These are phyloP conservation scores for Xylariaceae sp. DNA, from an alignment of 2,329 filamentous ascomycete species.

Conservation along the genomic window DNA sequence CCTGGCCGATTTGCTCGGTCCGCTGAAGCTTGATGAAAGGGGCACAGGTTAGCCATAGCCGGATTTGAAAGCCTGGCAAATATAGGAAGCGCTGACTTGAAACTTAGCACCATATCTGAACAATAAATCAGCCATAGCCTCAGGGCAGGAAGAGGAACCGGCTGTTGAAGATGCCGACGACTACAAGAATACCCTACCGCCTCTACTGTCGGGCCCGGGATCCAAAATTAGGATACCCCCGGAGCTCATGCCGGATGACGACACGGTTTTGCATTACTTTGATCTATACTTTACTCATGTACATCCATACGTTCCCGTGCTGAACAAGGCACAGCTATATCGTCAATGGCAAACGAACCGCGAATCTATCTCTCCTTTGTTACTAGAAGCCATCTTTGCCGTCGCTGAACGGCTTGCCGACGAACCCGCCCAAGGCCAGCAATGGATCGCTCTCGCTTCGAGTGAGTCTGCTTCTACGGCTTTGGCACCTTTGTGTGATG, in stretches of 20 bases:
- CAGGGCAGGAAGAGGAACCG: conserved; percentile 52
- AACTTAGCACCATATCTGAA: conserved; percentile 74
- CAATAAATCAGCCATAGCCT: conserved; percentile 41
- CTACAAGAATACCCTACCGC: conserved; percentile 63
- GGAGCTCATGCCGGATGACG: conserved; percentile 86
- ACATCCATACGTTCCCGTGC: conserved; percentile 85
- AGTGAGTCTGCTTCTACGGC: conserved; percentile 45
- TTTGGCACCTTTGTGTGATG: not conserved
- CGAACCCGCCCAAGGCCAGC: conserved; percentile 76
- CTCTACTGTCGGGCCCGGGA: conserved; percentile 61
- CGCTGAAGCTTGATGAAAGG: conserved; percentile 78
- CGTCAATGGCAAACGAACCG: conserved; percentile 83
- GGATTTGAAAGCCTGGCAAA: not conserved
- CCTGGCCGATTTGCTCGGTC: conserved; percentile 74
- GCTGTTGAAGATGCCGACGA: conserved; percentile 68
- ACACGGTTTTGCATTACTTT: conserved; percentile 77
- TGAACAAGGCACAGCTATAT: conserved; percentile 77
- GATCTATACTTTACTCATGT: conserved; percentile 86
- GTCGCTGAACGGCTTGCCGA: conserved; percentile 80
- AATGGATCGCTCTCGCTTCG: conserved; percentile 87
- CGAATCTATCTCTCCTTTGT: conserved; percentile 78
- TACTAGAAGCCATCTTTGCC: conserved; percentile 87
- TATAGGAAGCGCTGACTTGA: conserved; percentile 10
- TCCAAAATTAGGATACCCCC: conserved; percentile 81
- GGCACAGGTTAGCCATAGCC: conserved; percentile 63